Conservation (phyloP, 805 yeast species). For the Ogataea wickerhamii region DNA sequence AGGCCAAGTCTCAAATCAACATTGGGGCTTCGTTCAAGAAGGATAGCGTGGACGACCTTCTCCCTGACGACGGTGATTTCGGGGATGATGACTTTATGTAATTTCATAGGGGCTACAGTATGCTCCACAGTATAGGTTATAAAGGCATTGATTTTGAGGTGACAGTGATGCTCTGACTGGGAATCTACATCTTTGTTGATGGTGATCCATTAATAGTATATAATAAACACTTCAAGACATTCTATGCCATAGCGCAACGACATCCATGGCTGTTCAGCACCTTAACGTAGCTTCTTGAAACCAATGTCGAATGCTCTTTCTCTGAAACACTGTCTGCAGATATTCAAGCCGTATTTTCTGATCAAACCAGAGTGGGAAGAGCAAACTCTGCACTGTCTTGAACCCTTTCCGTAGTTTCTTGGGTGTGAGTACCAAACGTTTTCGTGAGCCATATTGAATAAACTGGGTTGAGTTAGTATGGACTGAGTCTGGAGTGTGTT, state of each 20-base stretch:
- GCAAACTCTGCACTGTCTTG: constrained; percentile 99
- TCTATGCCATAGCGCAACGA: neutral
- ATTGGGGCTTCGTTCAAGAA: constrained; percentile 58
- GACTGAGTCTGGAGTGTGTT: neutral
- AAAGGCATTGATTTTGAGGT: neutral
- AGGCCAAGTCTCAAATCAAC: constrained; percentile 78
- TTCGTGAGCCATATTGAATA: constrained; percentile 95
- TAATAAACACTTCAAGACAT: constrained; percentile 1
- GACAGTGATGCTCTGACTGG: too few species aligned
- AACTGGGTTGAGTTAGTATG: constrained; percentile 19
- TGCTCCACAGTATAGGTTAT: neutral
- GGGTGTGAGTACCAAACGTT: constrained; percentile 99
- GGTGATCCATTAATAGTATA: constrained; percentile 2
- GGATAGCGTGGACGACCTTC: constrained; percentile 55
- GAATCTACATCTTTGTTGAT: neutral
- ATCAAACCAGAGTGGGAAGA: constrained; percentile 98
- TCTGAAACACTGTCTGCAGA: constrained; percentile 99
- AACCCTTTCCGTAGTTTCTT: constrained; percentile 99
- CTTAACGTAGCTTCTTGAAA: constrained; percentile 97
- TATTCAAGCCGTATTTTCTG: constrained; percentile 99
- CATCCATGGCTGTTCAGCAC: constrained; percentile 9
- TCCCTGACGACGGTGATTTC: constrained; percentile 50
- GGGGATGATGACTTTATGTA: constrained; percentile 85
- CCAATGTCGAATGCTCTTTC: constrained; percentile 99
- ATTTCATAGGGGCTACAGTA: constrained; percentile 5